Evolutionary conservation across 2,329 filamentous ascomycete genomes (phyloP), one percentile per base, ranked within the genome.

Genomic region (Alternaria solani): DNA sequence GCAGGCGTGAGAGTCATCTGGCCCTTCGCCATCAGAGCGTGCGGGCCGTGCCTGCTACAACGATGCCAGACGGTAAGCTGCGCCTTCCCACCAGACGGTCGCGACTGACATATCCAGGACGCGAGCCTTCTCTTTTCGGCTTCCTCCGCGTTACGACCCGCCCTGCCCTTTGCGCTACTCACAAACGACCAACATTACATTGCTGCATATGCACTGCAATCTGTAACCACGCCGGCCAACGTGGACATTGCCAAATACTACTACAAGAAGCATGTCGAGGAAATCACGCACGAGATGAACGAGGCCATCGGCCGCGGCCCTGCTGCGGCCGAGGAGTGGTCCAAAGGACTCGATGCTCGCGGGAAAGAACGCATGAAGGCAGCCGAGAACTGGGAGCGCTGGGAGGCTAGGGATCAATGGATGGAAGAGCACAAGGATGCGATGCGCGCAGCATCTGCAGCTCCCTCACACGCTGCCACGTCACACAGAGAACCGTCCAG

Each of bases 241-340:
- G 69, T 85, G 12, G 81, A 85, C 34, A 80, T 91, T 20, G 85
- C 83, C 11, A 94, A 93, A 74, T 81, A 88, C 49, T 94, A 89
- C 71, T 88, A 85, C 75, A 84, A 84, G 46, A 73, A 81, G 26
- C 86, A 93, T 59, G 83, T 93, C 36, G 83, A 88, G 26, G 82
- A 83, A 7, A 84, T 94, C 64, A 85, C 85, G 59, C 74, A 80
- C 32, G 88, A 92, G 69, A 87, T 92, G 66, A 80, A 86, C 43
- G 81, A 86, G 5, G 90, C 89, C 55, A 86, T 87, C 67, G 78
- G 81, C n/a, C 84, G 92, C 66, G 90, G 91, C n/a, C 69, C 84
- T 44, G 88, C 89, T 42, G 86, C 89, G 11, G 85, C 86, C 4
- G 89, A 92, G 67, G 91, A 94, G 75, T 95, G 92, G 91, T 82